Evolutionary conservation across 2,329 filamentous ascomycete species (phyloP).

Genomic region (Exophiala phaeomuriformis): DNA sequence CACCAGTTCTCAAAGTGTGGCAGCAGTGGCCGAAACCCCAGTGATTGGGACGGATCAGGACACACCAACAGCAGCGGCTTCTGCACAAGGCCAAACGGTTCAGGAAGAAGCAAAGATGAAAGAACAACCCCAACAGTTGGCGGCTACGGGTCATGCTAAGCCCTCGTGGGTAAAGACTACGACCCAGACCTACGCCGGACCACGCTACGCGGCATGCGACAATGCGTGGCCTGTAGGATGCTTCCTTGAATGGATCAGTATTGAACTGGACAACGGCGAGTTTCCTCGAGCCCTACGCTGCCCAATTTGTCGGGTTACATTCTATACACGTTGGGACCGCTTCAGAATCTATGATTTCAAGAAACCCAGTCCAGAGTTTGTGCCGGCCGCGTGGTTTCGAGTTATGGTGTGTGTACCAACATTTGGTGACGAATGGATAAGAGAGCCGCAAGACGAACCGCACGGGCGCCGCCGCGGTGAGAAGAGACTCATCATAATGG

Average conservation of each 20-base stretch:
- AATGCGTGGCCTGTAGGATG: constrained; percentile 8
- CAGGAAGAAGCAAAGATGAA: too few species aligned
- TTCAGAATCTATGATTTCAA: background rate
- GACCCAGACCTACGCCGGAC: too few species aligned
- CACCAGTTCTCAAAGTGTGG: constrained; percentile 3
- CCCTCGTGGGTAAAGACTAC: too few species aligned
- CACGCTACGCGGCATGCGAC: background rate
- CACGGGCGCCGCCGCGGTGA: background rate
- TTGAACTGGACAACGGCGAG: constrained; percentile 1
- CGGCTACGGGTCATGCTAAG: too few species aligned
- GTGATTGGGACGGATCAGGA: background rate
- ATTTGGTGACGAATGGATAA: background rate
- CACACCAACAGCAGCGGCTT: background rate
- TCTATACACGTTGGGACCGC: background rate
- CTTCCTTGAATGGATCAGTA: constrained; percentile 7
- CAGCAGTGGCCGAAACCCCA: constrained; percentile 1
- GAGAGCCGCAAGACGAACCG: background rate
- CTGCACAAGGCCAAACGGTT: too few species aligned
- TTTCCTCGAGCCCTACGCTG: constrained; percentile 1
- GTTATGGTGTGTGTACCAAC: constrained; percentile 8
- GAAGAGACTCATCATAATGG: constrained; percentile 7
- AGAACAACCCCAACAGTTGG: background rate
- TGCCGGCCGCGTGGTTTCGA: constrained; percentile 6
- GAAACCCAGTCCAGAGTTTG: background rate
- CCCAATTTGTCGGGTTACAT: constrained; percentile 13